A percentile compares a stretch with the other conserved stretches of the same genome.
Conservation (phyloP, 805 yeast genomes). For the Kuraishia hungarica region DNA sequence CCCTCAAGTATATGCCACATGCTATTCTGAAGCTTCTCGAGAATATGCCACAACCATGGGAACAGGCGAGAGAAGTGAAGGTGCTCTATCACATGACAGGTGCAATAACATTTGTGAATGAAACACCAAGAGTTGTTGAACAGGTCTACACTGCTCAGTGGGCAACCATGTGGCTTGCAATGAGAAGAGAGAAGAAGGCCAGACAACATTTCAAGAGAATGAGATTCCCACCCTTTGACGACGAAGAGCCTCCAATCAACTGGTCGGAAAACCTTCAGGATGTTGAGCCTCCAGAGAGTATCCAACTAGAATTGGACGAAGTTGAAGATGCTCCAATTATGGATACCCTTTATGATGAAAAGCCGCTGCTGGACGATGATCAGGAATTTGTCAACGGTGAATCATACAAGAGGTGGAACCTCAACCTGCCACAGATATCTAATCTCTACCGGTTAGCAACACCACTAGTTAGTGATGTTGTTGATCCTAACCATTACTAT, state of each 20-base stretch:
- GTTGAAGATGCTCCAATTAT: conserved; percentile 49
- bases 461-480: conserved; percentile 57
- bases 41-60: conserved; percentile 99
- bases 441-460: conserved; percentile 56
- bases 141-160: conserved; percentile 92
- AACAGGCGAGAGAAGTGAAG: conserved; percentile 70
- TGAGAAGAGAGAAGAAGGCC: conserved; percentile 92
- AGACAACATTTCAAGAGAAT: conserved; percentile 83
- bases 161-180: conserved; percentile 87
- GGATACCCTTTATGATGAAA: conserved; percentile 78
- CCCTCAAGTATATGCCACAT: conserved; percentile 92
- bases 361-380: conserved; percentile 55
- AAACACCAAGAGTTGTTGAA: conserved; percentile 83
- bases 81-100: conserved; percentile 89
- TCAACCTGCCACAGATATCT: conserved; percentile 55
- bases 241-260: conserved; percentile 87
- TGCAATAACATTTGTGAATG: conserved; percentile 92
- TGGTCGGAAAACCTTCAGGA: conserved; percentile 77
- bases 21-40: conserved; percentile 84
- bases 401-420: conserved; percentile 65
- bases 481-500: conserved; percentile 54
- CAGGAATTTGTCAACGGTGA: conserved; percentile 56
- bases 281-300: conserved; percentile 63
- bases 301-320: conserved; percentile 57
- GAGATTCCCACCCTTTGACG: conserved; percentile 95